A percentile compares a stretch with the other conserved stretches of the same genome.
Conservation (phyloP, 2,329 filamentous ascomycete genomes). For the Penicillium capsulatum region DNA sequence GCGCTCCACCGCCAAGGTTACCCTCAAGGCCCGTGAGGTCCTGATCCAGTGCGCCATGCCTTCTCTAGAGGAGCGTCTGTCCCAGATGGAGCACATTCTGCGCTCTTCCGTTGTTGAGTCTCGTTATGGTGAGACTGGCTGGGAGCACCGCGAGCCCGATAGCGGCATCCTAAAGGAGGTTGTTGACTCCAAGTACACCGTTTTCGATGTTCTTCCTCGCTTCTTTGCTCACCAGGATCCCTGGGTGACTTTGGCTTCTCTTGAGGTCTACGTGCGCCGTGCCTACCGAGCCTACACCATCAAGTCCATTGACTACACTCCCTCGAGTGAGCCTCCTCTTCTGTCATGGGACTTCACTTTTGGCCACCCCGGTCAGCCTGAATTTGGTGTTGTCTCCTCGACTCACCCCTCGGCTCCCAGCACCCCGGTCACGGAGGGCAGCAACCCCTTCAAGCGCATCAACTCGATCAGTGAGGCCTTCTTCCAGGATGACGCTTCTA, state of each 20-base stretch:
- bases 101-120: constrained; percentile 93
- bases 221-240: constrained; percentile 95
- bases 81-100: constrained; percentile 98
- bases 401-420: constrained; percentile 80
- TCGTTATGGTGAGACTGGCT: constrained; percentile 94
- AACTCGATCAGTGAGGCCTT: constrained; percentile 97
- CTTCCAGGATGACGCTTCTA: constrained; percentile 66
- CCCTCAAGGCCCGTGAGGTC: constrained; percentile 92
- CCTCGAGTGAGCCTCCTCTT: constrained; percentile 64
- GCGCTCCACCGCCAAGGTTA: constrained; percentile 84
- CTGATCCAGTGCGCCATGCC: constrained; percentile 96
- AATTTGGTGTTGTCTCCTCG: constrained; percentile 74
- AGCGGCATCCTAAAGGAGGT: constrained; percentile 93
- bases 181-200: constrained; percentile 96
- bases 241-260: constrained; percentile 87
- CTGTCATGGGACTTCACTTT: constrained; percentile 95
- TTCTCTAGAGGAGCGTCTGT: constrained; percentile 87
- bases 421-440: constrained; percentile 59
- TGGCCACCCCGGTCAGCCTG: constrained; percentile 85
- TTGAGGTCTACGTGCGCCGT: constrained; percentile 94
- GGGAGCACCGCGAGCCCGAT: constrained; percentile 91
- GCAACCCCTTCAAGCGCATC: constrained; percentile 70
- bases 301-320: constrained; percentile 82
- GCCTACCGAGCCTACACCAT: constrained; percentile 95
- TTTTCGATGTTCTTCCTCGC: constrained; percentile 89